A percentile compares a stretch with the other conserved stretches of the same genome.
These are phyloP conservation scores for Blastobotrys proliferans DNA, from an alignment of 1,139 yeast genomes.

Conservation along the genomic window DNA sequence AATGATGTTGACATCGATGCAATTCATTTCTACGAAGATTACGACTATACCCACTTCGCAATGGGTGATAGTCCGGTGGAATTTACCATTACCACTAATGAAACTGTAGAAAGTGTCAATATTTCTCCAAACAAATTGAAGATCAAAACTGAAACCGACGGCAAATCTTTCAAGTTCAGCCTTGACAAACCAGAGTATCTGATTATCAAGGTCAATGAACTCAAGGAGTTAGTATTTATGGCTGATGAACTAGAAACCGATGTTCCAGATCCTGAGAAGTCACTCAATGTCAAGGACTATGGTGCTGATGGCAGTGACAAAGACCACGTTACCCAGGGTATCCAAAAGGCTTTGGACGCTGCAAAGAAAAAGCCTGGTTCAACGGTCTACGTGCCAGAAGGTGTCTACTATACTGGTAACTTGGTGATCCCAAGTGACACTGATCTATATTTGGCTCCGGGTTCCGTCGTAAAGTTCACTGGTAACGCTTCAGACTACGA, in stretches of 20 bases:
- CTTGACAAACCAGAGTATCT: conserved; percentile 1
- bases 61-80: conserved; percentile 1
- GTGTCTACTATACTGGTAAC: conserved; percentile 3
- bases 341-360: not conserved
- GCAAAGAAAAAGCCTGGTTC: conserved; percentile 1
- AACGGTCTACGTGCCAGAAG: conserved; percentile 3
- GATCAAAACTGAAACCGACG: not conserved
- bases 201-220: not conserved
- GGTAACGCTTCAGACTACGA: conserved; percentile 1
- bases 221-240: conserved; percentile 1
- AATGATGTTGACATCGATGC: not conserved
- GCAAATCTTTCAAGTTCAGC: not conserved
- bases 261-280: not conserved
- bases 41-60: conserved; percentile 1
- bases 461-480: conserved; percentile 2
- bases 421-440: conserved; percentile 2
- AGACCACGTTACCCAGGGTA: conserved; percentile 2
- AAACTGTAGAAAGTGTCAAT: not conserved
- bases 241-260: not conserved
- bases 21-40: not conserved
- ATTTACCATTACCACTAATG: not conserved
- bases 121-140: not conserved
- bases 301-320: conserved; percentile 2
- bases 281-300: not conserved
- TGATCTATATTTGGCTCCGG: conserved; percentile 2